Conservation (phyloP, 2,329 filamentous ascomycete genomes). For the Diaporthe sp. region DNA sequence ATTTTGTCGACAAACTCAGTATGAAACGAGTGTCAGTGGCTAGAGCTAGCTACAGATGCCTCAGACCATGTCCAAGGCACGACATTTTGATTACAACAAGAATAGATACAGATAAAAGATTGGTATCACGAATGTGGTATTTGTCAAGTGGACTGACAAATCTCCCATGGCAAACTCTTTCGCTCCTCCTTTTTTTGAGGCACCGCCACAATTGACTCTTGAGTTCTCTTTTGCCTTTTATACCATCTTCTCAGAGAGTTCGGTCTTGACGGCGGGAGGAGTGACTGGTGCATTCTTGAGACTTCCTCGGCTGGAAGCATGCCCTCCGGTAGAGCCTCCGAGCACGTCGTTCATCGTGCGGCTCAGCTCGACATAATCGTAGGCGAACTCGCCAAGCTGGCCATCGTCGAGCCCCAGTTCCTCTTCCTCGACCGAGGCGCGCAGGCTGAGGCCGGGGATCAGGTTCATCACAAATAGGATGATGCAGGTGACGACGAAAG, state of each 20-base stretch:
- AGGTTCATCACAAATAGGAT: constrained; percentile 81
- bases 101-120: constrained; percentile 11
- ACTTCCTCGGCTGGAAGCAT: constrained; percentile 43
- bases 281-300: constrained; percentile 40
- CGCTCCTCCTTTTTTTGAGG: background rate
- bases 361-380: constrained; percentile 83
- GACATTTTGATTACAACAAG: background rate
- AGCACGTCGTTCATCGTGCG: constrained; percentile 70
- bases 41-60: background rate
- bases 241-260: constrained; percentile 33
- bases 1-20: background rate
- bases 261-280: constrained; percentile 7
- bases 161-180: background rate
- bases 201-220: background rate
- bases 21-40: background rate
- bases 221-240: background rate
- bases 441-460: constrained; percentile 78
- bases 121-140: constrained; percentile 6
- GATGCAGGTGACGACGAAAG: constrained; percentile 76
- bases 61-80: background rate
- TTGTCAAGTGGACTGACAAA: background rate
- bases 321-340: constrained; percentile 29
- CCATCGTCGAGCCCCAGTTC: constrained; percentile 79
- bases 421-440: constrained; percentile 76
- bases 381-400: constrained; percentile 86